Base-by-base conservation (phyloP, 23 red algal species). In the Agarophyton chilense region DNA sequence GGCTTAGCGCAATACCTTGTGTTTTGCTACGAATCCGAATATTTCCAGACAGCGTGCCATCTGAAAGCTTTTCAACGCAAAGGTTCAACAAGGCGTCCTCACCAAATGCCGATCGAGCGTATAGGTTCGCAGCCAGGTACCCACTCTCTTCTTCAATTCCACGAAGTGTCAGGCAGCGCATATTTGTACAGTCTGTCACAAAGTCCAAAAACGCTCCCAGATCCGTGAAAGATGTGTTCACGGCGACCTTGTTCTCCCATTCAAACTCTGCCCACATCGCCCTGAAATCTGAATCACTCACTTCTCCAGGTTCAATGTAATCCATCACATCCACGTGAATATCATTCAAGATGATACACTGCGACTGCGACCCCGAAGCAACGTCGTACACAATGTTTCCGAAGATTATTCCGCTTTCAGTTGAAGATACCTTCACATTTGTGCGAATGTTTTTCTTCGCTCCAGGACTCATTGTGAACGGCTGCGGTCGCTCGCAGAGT, bases 301-400 rank as follows among this genome's bases (percentile, higher is more conserved):
- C 90, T 43, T 89, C 90, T 14, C 78, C 90, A 8, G 97, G 97
- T 34, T 89, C 90, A 31, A 99, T 92, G 81, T 99, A 99, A 62
- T 99, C 97, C 93, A 99, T 99, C 12, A 99, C 90, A 84, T 99
- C 97, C 42, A 99, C 86, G 67, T 95, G 97, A 29, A 99, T 96
- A 55, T 99, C 97, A 82, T 94, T 95, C 14, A 99, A 64, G 35
- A 99, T 99, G 64, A 99, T 90, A 44, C 97, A 96, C 40, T 93
- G 80, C 31, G 79, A 87, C 26, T 63, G 61, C 24, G 86, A 84
- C 0, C 82, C 89, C 13, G 89, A 71, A 39, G 86, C 93, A 49
- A 94, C 57, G 52, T 99, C 97, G 58, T 95, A 99, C 10, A 99
- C 97, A 39, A 99, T 86, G 35, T 95, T 99, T 64, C 97, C 97